phyloP scores from a whole-genome alignment of 371 early-diverging fungal species.

The Smittium culicis region DNA sequence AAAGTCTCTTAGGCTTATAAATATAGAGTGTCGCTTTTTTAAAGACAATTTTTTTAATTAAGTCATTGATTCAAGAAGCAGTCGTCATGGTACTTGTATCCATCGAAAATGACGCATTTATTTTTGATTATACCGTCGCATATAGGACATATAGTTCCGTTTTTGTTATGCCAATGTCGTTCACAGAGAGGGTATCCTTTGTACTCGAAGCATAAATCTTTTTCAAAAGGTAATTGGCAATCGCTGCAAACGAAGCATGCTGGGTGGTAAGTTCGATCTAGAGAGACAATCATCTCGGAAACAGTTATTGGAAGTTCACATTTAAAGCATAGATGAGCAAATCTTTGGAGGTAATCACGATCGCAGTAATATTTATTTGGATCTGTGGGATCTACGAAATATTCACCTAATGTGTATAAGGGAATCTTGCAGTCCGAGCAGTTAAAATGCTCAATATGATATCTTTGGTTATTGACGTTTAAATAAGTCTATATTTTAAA shows the following conservation, averaged over 20 bases:
- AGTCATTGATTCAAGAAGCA: constrained; percentile 10
- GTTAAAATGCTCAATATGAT: constrained; percentile 29
- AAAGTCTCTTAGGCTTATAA: too few species aligned
- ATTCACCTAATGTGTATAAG: constrained; percentile 33
- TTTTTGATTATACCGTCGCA: constrained; percentile 30
- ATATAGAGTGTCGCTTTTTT: too few species aligned
- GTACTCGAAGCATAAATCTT: constrained; percentile 32
- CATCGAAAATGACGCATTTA: constrained; percentile 30
- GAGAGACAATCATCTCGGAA: constrained; percentile 31
- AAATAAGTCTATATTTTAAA: constrained; percentile 26
- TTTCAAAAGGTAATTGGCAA: constrained; percentile 29
- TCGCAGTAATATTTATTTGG: constrained; percentile 31
- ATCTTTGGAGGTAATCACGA: constrained; percentile 32
- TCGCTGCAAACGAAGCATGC: constrained; percentile 33
- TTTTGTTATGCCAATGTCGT: constrained; percentile 33
- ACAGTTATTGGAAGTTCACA: constrained; percentile 31
- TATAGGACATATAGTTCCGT: constrained; percentile 28
- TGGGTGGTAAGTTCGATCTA: constrained; percentile 31
- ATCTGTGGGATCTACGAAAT: constrained; percentile 24
- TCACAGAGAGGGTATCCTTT: constrained; percentile 33
- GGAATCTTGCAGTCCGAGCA: constrained; percentile 32
- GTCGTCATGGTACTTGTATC: constrained; percentile 28
- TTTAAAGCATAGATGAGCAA: constrained; percentile 27
- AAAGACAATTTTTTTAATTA: too few species aligned
- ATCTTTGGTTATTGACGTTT: constrained; percentile 27